Conservation (phyloP, 345 rosid species). For the Populus simonii region DNA sequence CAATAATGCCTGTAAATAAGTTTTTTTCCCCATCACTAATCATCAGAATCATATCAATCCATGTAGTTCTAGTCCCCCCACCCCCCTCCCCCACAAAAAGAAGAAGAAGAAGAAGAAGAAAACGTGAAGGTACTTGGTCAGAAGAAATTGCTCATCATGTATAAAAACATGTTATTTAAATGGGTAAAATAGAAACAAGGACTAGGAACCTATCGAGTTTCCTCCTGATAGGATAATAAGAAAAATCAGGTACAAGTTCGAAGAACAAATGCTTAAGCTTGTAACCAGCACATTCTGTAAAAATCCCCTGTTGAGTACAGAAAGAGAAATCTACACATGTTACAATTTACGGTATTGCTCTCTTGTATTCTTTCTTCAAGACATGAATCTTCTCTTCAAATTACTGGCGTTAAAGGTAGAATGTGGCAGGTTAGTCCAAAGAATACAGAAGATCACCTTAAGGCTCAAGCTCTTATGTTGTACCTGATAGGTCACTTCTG, state of each 20-base stretch:
- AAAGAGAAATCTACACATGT: neutral
- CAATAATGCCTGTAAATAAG: too few relatives aligned
- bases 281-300: neutral
- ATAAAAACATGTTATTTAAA: too few relatives aligned
- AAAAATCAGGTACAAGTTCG: neutral
- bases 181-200: neutral
- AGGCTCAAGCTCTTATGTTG: neutral
- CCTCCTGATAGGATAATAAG: neutral
- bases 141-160: too few relatives aligned
- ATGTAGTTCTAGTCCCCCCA: too few relatives aligned
- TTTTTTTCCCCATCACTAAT: too few relatives aligned
- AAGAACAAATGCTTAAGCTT: neutral
- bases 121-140: too few relatives aligned
- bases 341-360: neutral
- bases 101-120: too few relatives aligned
- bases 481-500: neutral
- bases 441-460: neutral
- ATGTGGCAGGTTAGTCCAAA: neutral
- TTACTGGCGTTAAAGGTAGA: neutral
- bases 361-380: neutral
- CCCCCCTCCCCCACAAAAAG: too few relatives aligned
- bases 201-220: neutral
- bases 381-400: neutral
- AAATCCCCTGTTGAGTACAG: neutral
- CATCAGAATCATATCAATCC: too few relatives aligned